A percentile compares a stretch with the other conserved stretches of the same genome.
Conservation (phyloP, 192 early-diverging fungal species). For the Podila verticillata region DNA sequence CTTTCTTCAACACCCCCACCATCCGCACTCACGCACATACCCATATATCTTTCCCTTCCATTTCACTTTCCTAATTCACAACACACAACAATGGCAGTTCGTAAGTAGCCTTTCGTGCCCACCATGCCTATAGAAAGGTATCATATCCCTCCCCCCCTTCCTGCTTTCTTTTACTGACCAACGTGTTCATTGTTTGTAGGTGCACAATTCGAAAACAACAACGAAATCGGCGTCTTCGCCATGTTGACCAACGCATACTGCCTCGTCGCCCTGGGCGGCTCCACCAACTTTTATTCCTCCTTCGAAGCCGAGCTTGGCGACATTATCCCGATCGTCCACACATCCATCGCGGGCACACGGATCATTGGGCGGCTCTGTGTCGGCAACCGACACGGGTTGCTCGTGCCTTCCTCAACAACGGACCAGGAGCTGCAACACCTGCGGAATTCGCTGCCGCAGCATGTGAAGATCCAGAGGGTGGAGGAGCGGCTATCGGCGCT, state of each 20-base stretch:
- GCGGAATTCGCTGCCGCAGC: slow-evolving; percentile 91
- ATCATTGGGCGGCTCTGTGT: slow-evolving; percentile 93
- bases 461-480: slow-evolving; percentile 90
- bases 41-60: too few relatives aligned
- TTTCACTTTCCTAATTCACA: too few relatives aligned
- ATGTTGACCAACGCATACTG: slow-evolving; percentile 97
- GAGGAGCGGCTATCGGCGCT: slow-evolving; percentile 96
- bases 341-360: slow-evolving; percentile 93
- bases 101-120: too few relatives aligned
- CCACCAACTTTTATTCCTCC: slow-evolving; percentile 96
- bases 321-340: slow-evolving; percentile 94
- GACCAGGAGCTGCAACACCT: slow-evolving; percentile 97
- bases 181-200: slow-evolving; percentile 48
- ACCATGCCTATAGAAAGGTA: too few relatives aligned
- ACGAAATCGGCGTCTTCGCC: slow-evolving; percentile 98
- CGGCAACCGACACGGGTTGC: slow-evolving; percentile 93
- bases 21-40: too few relatives aligned
- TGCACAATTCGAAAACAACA: slow-evolving; percentile 97
- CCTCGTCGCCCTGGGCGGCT: slow-evolving; percentile 94
- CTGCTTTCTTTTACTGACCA: neutral
- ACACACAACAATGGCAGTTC: too few relatives aligned
- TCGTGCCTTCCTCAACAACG: slow-evolving; percentile 93
- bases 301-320: slow-evolving; percentile 94
- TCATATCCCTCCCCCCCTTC: too few relatives aligned
- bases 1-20: too few relatives aligned